Percentiles rank a stretch among this genome's conserved stretches.
These are phyloP conservation scores for Anthracocystis walkeri DNA, from an alignment of 1,284 basidiomycete species.

Conservation along the genomic window DNA sequence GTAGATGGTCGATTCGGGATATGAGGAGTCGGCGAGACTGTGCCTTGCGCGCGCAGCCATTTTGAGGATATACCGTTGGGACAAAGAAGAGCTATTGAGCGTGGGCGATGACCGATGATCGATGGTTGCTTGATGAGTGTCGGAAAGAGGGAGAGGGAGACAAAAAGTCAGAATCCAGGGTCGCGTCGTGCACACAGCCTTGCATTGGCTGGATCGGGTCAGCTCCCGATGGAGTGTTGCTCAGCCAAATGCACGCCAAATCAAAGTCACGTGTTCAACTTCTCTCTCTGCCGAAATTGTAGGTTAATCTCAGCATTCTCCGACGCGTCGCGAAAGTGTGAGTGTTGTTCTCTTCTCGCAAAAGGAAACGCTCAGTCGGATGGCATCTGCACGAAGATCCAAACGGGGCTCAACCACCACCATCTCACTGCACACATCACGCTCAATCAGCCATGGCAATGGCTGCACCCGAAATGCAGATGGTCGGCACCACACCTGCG, in stretches of 20 bases:
- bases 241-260: background rate
- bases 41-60: constrained; percentile 34
- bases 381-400: background rate
- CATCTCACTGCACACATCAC: background rate
- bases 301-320: background rate
- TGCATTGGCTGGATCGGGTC: background rate
- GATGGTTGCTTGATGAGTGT: constrained; percentile 12
- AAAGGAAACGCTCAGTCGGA: background rate
- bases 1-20: constrained; percentile 37
- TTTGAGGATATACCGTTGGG: constrained; percentile 1
- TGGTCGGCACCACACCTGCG: background rate
- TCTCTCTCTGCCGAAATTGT: constrained; percentile 3
- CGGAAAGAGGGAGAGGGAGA: constrained; percentile 6
- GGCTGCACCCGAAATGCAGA: background rate
- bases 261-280: constrained; percentile 26
- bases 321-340: constrained; percentile 36
- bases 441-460: constrained; percentile 2
- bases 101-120: background rate
- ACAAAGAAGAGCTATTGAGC: background rate
- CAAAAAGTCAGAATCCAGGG: constrained; percentile 7
- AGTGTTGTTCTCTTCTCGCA: constrained; percentile 36
- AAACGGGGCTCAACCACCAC: constrained; percentile 21
- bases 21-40: constrained; percentile 38
- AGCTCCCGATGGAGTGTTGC: background rate
- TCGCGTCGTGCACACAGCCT: constrained; percentile 32